Base-by-base conservation (phyloP, 106 monocot species). In the Cymbidium sinense region DNA sequence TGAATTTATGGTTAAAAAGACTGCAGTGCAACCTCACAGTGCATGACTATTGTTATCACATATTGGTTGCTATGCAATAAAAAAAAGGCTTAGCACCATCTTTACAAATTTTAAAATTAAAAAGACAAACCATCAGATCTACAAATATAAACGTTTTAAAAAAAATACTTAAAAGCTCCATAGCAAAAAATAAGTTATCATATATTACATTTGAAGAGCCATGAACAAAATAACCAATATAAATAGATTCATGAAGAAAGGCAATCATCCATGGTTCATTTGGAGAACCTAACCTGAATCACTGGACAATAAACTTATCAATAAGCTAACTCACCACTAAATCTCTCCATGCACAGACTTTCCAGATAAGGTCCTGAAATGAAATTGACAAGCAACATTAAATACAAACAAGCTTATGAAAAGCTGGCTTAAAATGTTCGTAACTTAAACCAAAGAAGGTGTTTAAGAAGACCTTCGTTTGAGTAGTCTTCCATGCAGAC, bases 311-410 rank as follows among this genome's bases (percentile, higher is more conserved):
- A 71, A 71, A 37, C 10, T 34, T 21, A 20, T 71, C 36, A 20
- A 34, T 71, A 15, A 77, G 18, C 54, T 23, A 77, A 85, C 96
- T 86, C 55, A 96, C 96, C 96, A 92, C 89, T 86, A 98, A 82
- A 54, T 98, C 96, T 84, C 96, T 94, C 96, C 96, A 98, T 43
- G 83, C 85, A 80, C 91, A 98, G 9, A 98, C 43, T 82, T 82
- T 92, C 88, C 90, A 88, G 36, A 98, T 64, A 54, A 88, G 82
- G 75, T 98, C 94, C 96, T 98, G 84, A 76, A 77, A 84, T 73
- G 74, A 61, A 81, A 64, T 75, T 50, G 21, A 72, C 82, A 29
- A 31, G 18, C 8, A 61, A 7, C 36, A 75, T 58, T 25, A 82
- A 21, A 20, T 21, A 67, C 31, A 67, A 75, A 11, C n/a, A 28